These are phyloP conservation scores for Selaginella tamariscina DNA, from an alignment of 75 land plant species.

Conservation along the genomic window DNA sequence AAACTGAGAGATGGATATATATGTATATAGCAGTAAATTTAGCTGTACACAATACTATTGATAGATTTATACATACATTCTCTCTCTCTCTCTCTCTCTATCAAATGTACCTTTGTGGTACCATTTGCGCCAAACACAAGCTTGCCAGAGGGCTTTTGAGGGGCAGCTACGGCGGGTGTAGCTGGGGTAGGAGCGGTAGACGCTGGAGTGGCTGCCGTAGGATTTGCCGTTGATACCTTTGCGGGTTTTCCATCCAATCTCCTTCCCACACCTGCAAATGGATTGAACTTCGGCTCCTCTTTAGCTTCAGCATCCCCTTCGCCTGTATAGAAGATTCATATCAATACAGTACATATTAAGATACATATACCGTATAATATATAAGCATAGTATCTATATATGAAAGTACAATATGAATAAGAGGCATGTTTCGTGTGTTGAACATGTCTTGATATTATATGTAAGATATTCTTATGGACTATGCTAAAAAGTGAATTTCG, in stretches of 20 bases:
- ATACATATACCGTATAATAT: no score
- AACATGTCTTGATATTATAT: no score
- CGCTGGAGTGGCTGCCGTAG: constrained; percentile 18
- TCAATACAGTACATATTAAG: neutral
- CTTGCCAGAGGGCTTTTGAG: constrained; percentile 10
- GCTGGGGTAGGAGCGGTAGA: constrained; percentile 15
- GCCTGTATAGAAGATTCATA: neutral
- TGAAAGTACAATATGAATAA: no score
- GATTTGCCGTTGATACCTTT: constrained; percentile 12
- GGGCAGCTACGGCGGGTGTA: neutral
- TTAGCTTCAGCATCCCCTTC: constrained; percentile 8
- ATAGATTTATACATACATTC: no score
- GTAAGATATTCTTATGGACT: no score
- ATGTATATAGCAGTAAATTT: no score
- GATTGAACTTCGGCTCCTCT: constrained; percentile 15
- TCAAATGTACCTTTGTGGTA: constrained; percentile 48
- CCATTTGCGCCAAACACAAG: constrained; percentile 12
- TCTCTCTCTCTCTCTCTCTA: no score
- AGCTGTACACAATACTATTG: no score
- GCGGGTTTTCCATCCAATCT: constrained; percentile 23
- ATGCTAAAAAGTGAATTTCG: no score
- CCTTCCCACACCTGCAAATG: constrained; percentile 27
- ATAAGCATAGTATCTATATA: no score
- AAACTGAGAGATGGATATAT: no score
- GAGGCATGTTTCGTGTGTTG: no score